Base-by-base conservation (phyloP, 768 basidiomycete genomes). In the Mrakia hoshinonis region DNA sequence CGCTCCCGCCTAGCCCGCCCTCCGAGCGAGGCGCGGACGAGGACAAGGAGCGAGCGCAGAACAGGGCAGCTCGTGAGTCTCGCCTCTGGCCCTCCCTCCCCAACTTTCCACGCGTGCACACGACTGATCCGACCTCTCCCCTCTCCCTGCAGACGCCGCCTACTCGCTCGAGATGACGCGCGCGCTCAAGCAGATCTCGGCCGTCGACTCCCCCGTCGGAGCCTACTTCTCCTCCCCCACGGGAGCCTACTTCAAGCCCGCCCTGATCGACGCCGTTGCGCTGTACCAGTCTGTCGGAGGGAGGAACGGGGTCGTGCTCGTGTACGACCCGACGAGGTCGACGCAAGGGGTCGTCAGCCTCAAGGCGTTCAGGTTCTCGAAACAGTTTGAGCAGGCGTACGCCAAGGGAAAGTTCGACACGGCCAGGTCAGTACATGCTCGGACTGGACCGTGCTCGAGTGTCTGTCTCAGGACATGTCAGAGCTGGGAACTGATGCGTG, bases 141-240 rank as follows among this genome's bases (percentile, higher is more conserved):
- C 22, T n/a, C 31, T 67, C 2, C 54, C 62, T 55, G 39, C 84
- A 68, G 88, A 90, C 55, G 64, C 67, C 22, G 60, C 66, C 29
- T 92, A 92, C 78, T 91, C 93, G 80, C 82, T 85, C 46, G 84
- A 87, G 70, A 91, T 93, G 90, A 82, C 93, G 58, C 86, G 89
- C 69, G 88, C 89, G 29, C 83, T 97, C 77, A 90, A 91, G 77
- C 92, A 94, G 79, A 92, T 94, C 68, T 89, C 90, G 76, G 86
- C 87, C 47, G 92, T 94, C 76, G 92, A 95, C 80, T 91, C 87
- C 74, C 86, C 93, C 43, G 89, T 96, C 68, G 94, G 94, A 48
- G 92, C 95, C 80, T 97, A 97, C 82, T 91, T 95, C 77, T 89
- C 90, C 54, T 91, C 88, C 34, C 86, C 87, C 11, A 83, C 91